Conservation (phyloP, 257 asterid genomes). For the Capsicum pubescens region DNA sequence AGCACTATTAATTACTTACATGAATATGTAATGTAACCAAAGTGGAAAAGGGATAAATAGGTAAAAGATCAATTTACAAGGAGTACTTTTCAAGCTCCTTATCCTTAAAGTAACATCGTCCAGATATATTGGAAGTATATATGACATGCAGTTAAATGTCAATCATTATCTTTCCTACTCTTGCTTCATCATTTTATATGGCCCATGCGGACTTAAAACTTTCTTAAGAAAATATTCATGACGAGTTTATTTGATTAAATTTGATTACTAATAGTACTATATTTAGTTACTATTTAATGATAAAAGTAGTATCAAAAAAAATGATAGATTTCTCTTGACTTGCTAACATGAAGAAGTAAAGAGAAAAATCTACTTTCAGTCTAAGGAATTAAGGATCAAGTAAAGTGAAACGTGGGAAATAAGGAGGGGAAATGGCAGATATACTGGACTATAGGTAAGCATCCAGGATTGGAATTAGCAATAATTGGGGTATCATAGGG, state of each 20-base stretch:
- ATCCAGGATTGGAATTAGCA: conserved; percentile 11
- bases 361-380: too few species aligned
- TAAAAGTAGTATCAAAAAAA: too few species aligned
- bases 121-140: background rate
- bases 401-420: background rate
- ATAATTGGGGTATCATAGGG: conserved; percentile 1
- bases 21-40: background rate
- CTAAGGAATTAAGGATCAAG: too few species aligned
- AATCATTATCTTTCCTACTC: background rate
- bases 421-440: too few species aligned
- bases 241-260: too few species aligned
- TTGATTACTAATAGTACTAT: too few species aligned
- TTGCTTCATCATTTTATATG: too few species aligned
- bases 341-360: too few species aligned
- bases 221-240: too few species aligned
- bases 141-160: background rate
- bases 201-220: too few species aligned
- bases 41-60: background rate
- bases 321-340: too few species aligned
- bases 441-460: background rate
- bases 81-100: background rate
- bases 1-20: background rate
- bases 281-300: too few species aligned
- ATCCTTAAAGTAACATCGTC: background rate
- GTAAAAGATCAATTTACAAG: background rate